Evolutionary conservation across 306 rosid genomes (phyloP), one percentile per base, ranked within the genome.

Genomic region (Pyrus communis): DNA sequence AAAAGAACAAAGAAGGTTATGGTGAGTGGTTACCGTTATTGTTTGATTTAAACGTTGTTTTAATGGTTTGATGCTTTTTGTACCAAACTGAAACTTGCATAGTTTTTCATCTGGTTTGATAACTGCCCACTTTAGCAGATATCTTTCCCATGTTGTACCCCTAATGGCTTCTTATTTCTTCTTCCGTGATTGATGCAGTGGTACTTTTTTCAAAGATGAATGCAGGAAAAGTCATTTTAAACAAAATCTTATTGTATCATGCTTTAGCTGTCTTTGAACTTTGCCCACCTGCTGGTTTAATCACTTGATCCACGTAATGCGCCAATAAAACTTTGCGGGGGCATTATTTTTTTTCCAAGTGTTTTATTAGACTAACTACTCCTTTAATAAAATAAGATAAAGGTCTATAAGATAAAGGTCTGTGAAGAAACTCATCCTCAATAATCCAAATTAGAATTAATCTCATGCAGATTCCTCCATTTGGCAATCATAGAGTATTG

Each of bases 1-100:
- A 80, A 78, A 91, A 90, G 96, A 92, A 89, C 86, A 96, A 91
- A 84, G 92, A 95, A 75, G 98, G 99, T 73, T 96, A 79, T 76
- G 98, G 99, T 96, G 76, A 84, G 92, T 77, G 28, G 23, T 75
- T 78, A 21, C 11, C 38, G 19, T 31, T 9, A 69, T 9, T 69
- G 21, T 59, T 49, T 42, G 18, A 18, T 40, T 59, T 63, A 33
- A 33, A 27, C 1, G 11, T 72, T 11, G 60, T 5, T 57, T 57
- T 18, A 38, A 33, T 25, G 35, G 40, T 28, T 11, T 27, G 22
- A 30, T 52, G 23, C 6, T 9, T 68, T 12, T 68, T 68, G 3
- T 40, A 12, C 59, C 10, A 23, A 55, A 74, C 58, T 74, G 28
- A 60, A 61, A 11, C 69, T 25, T 43, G 43, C 60, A 27, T 60